phyloP scores from a whole-genome alignment of 2,329 filamentous ascomycete species.

The Pseudogymnoascus sp. region DNA sequence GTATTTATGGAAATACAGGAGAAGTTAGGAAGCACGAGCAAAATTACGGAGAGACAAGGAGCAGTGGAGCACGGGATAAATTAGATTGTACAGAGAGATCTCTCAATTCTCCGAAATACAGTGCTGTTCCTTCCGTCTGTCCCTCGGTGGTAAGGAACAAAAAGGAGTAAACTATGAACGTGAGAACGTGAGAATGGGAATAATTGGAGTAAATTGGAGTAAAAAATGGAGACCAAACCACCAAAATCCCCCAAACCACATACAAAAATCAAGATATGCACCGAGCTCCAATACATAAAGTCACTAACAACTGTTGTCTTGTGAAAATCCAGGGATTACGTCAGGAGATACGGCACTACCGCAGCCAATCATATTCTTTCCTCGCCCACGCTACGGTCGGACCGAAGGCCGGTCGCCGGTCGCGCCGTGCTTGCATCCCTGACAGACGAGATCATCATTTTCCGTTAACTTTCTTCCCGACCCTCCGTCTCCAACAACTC shows the following conservation, averaged over 20 bases:
- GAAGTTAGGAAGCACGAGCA: neutral
- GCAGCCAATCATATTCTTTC: neutral
- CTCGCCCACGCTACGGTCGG: neutral
- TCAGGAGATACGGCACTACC: neutral
- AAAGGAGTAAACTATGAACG: no score
- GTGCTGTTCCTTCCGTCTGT: neutral
- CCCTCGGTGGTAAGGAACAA: neutral
- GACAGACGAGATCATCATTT: slow-evolving; percentile 7
- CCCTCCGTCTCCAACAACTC: slow-evolving; percentile 26
- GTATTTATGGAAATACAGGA: neutral
- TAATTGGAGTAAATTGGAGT: slow-evolving; percentile 6
- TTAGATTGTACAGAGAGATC: neutral
- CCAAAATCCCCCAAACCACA: neutral
- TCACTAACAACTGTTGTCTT: neutral
- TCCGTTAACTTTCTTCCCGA: slow-evolving; percentile 5
- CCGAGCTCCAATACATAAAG: neutral
- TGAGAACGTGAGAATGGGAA: neutral
- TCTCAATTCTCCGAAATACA: neutral
- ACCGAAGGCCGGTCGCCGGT: neutral
- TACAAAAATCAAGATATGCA: neutral
- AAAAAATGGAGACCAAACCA: neutral
- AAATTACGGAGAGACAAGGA: neutral
- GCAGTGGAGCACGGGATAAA: neutral
- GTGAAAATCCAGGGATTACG: slow-evolving; percentile 9
- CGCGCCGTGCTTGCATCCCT: slow-evolving; percentile 3